Conservation (phyloP, 176 grass and related monocot species). For the Ampelocalamus luodianensis region DNA sequence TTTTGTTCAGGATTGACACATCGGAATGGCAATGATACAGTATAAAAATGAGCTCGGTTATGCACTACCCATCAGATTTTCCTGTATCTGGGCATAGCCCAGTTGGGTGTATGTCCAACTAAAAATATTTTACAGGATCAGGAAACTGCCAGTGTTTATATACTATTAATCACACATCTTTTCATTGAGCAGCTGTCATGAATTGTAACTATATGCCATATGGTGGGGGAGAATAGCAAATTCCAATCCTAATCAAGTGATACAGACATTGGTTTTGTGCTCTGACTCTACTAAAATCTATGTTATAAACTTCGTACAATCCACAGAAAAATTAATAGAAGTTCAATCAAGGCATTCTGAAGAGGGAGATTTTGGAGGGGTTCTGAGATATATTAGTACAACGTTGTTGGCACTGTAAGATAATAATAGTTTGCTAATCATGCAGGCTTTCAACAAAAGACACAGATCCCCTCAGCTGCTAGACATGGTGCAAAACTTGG, state of each 20-base stretch:
- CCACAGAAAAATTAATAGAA: background rate
- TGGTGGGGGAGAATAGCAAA: background rate
- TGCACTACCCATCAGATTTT: background rate
- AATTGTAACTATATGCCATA: background rate
- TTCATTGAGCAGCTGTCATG: background rate
- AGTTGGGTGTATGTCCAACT: slow-evolving; percentile 16
- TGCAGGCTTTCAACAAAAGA: background rate
- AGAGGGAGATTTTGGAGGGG: background rate
- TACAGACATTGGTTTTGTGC: background rate
- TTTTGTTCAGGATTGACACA: background rate
- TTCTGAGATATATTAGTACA: no score
- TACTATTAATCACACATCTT: background rate
- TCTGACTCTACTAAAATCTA: background rate
- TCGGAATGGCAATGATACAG: background rate
- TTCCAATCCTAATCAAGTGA: background rate
- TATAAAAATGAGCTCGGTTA: background rate
- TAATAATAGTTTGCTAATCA: no score
- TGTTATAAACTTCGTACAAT: background rate
- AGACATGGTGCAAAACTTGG: background rate
- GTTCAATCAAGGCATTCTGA: slow-evolving; percentile 10
- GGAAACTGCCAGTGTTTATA: background rate
- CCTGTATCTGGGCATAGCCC: background rate
- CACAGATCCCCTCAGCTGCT: background rate
- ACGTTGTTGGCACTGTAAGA: no score
- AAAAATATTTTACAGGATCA: slow-evolving; percentile 15